phyloP scores from a whole-genome alignment of 495 filamentous ascomycete genomes.

The Oleoguttula mirabilis region DNA sequence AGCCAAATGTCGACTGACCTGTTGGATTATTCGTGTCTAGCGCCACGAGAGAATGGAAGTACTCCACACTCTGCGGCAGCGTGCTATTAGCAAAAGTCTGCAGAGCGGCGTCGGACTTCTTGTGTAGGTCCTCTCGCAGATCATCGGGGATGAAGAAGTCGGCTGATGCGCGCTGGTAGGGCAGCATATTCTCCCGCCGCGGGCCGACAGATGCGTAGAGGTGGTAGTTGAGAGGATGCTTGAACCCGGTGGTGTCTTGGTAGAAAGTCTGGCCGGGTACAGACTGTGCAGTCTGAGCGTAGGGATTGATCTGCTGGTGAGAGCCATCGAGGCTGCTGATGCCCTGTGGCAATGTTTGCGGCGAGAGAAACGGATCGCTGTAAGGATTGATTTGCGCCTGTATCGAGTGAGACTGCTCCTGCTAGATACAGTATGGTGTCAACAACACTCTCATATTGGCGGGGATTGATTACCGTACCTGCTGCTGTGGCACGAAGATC shows the following conservation, averaged over 20 bases:
- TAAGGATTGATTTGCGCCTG: slow-evolving; percentile 20
- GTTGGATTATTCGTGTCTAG: slow-evolving; percentile 71
- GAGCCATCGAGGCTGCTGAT: slow-evolving; percentile 36
- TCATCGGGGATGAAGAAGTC: slow-evolving; percentile 84
- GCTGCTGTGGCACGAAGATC: slow-evolving; percentile 15
- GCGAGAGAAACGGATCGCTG: slow-evolving; percentile 25
- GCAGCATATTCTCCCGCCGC: slow-evolving; percentile 60
- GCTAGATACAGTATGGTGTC: no score
- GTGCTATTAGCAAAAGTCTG: slow-evolving; percentile 73
- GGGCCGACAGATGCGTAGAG: slow-evolving; percentile 82
- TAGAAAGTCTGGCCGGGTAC: slow-evolving; percentile 45
- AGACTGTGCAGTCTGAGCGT: slow-evolving; percentile 46
- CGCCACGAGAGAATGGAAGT: slow-evolving; percentile 85
- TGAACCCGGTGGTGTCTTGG: slow-evolving; percentile 39
- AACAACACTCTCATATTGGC: no score
- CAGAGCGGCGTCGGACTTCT: slow-evolving; percentile 70
- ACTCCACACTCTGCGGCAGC: slow-evolving; percentile 62
- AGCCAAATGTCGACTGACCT: slow-evolving; percentile 64
- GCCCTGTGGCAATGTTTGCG: slow-evolving; percentile 1
- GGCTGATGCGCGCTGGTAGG: slow-evolving; percentile 72
- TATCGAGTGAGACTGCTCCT: slow-evolving; percentile 1
- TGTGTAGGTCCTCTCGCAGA: slow-evolving; percentile 75
- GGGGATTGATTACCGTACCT: slow-evolving; percentile 9
- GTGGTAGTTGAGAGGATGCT: slow-evolving; percentile 81
- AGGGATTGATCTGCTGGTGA: slow-evolving; percentile 49